phyloP scores from a whole-genome alignment of 768 basidiomycete species.

The Lactifluus rugatus region DNA sequence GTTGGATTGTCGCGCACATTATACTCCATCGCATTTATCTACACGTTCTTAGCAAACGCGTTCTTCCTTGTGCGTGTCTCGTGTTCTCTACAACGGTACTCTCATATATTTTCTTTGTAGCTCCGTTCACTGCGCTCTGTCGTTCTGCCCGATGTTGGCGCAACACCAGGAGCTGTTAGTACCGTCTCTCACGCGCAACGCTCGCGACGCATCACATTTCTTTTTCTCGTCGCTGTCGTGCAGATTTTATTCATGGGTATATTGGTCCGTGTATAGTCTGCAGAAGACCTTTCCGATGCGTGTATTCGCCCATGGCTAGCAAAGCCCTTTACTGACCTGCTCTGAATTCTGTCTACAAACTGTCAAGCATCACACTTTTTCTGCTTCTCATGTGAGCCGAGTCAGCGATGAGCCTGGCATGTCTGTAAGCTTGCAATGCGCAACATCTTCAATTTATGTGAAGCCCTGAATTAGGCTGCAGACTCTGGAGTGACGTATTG shows the following conservation, averaged over 20 bases:
- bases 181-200: constrained; percentile 49
- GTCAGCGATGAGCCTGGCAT: neutral
- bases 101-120: constrained; percentile 32
- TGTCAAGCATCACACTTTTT: neutral
- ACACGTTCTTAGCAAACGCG: constrained; percentile 80
- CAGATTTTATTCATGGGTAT: constrained; percentile 85
- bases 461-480: neutral
- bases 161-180: constrained; percentile 27
- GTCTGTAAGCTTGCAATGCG: neutral
- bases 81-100: neutral
- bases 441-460: neutral
- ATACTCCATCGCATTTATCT: constrained; percentile 66
- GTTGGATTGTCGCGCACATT: constrained; percentile 51
- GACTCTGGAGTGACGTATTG: no score
- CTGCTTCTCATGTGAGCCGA: neutral
- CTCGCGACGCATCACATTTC: constrained; percentile 76
- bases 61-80: constrained; percentile 77
- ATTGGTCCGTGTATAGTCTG: constrained; percentile 51
- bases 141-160: constrained; percentile 72
- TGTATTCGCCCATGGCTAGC: neutral
- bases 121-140: constrained; percentile 89
- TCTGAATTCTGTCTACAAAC: neutral
- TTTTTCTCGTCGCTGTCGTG: constrained; percentile 74
- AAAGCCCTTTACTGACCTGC: neutral
- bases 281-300: neutral